Evolutionary conservation across 306 rosid species (phyloP).

Genomic region (Acacia melanoxylon): DNA sequence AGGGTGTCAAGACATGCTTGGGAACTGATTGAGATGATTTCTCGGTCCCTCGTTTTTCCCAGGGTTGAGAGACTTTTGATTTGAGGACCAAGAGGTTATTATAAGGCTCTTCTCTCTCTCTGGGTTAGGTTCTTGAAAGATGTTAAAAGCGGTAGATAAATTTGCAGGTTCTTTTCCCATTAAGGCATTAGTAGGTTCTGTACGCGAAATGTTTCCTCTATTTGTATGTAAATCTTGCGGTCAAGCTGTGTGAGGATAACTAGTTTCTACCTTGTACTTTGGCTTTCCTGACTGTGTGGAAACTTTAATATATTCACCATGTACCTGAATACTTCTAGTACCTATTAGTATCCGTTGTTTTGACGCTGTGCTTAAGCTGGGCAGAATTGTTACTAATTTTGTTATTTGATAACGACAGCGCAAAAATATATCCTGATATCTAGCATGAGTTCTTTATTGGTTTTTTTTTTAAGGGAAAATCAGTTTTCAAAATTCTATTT

Average conservation of each 20-base stretch:
- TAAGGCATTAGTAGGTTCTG: background rate
- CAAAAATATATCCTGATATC: background rate
- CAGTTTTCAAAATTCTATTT: background rate
- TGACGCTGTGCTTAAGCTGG: background rate
- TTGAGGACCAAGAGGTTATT: background rate
- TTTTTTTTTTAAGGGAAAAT: background rate
- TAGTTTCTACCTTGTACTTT: slow-evolving; percentile 36
- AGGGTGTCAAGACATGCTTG: slow-evolving; percentile 37
- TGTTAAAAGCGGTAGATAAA: slow-evolving; percentile 22
- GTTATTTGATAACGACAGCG: background rate
- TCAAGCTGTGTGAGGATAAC: slow-evolving; percentile 32
- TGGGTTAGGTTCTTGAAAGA: slow-evolving; percentile 22
- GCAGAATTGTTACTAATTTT: background rate
- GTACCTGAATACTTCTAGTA: slow-evolving; percentile 11
- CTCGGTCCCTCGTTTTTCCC: slow-evolving; percentile 29
- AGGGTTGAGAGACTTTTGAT: slow-evolving; percentile 23
- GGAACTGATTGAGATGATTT: slow-evolving; percentile 30
- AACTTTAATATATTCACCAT: slow-evolving; percentile 4
- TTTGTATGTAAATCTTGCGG: slow-evolving; percentile 27
- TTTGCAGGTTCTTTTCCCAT: slow-evolving; percentile 39
- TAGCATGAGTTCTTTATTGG: background rate
- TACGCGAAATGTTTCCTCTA: slow-evolving; percentile 15
- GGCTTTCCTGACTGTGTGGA: slow-evolving; percentile 17
- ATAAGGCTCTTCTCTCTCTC: background rate
- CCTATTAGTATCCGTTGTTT: background rate